Evolutionary conservation across 345 rosid species (phyloP), one percentile per base, ranked within the genome.

Genomic region (Boechera retrofracta): DNA sequence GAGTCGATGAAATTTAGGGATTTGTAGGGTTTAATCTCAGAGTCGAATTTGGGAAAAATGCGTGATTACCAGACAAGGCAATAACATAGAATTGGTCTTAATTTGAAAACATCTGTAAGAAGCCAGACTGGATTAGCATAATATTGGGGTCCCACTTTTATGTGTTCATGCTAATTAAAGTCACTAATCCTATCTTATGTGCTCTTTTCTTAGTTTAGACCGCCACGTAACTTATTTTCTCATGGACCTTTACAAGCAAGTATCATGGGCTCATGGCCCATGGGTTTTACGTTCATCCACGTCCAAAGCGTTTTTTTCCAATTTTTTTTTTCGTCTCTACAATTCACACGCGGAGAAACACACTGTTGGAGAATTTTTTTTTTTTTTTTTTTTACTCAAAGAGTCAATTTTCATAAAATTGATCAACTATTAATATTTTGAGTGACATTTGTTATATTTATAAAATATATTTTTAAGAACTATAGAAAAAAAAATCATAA

Each of bases 121-220:
- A 55, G 72, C 52, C 78, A 67, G 73, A 63, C 79, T 75, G 67
- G 32, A 67, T 75, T 75, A 67, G 15, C n/a, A 66, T 7, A 10
- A 56, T 45, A 5, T 32, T 8, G 44, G 44, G 78, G 67, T 58
- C 79, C 73, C 67, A 67, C 73, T 11, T 7, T 35, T 4, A 11
- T n/a, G 9, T 47, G 33, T 11, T 75, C 67, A 67, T 10, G 78
- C 67, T 67, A 75, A 67, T 74, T 64, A 9, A 71, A 48, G 32
- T 18, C 42, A n/a, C 2, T 73, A 56, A 7, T 36, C 72, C 1
- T 16, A 49, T 39, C 7, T 29, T 16, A 9, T 26, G 15, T 36
- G 2, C 9, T 60, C 5, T 26, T 29, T 31, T 44, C 21, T 71
- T 71, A 7, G 1, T 45, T 16, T 31, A n/a, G 54, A 29, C 65